Conservation (phyloP, 164 flowering plant species). For the Echeveria elegans region DNA sequence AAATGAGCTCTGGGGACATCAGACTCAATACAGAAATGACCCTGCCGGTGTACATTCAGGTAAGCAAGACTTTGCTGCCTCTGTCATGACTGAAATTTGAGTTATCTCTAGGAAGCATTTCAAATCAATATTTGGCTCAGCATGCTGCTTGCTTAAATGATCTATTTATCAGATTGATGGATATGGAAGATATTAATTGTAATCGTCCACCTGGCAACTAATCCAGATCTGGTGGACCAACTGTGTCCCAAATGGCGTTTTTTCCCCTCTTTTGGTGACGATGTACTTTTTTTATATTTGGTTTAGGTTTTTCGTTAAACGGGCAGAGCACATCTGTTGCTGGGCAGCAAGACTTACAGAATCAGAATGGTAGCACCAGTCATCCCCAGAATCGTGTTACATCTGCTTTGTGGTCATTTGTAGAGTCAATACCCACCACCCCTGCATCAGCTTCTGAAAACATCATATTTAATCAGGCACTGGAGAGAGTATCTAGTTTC, state of each 20-base stretch:
- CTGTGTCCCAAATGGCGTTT: not conserved
- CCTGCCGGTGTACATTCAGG: not conserved
- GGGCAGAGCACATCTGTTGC: not conserved
- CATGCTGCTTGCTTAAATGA: not conserved
- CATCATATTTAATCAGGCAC: constrained; percentile 50
- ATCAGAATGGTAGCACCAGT: constrained; percentile 13
- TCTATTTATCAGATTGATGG: not conserved
- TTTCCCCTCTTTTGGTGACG: not conserved
- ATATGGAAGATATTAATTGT: not conserved
- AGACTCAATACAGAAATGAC: not conserved
- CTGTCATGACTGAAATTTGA: not conserved
- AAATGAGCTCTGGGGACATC: not conserved
- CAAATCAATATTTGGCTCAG: not conserved
- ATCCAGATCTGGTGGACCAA: not conserved
- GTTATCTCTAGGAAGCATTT: not conserved
- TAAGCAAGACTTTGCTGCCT: not conserved
- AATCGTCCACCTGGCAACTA: not conserved
- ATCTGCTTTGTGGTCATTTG: constrained; percentile 53
- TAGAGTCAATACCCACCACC: constrained; percentile 78
- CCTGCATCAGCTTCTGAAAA: constrained; percentile 89
- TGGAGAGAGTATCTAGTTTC: constrained; percentile 77
- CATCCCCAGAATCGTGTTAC: constrained; percentile 32
- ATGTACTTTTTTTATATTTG: not conserved
- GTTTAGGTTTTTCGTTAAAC: not conserved
- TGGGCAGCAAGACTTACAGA: not conserved